Evolutionary conservation across 1,284 basidiomycete species (phyloP), one percentile per base, ranked within the genome.

Genomic region (Papiliotrema flavescens): DNA sequence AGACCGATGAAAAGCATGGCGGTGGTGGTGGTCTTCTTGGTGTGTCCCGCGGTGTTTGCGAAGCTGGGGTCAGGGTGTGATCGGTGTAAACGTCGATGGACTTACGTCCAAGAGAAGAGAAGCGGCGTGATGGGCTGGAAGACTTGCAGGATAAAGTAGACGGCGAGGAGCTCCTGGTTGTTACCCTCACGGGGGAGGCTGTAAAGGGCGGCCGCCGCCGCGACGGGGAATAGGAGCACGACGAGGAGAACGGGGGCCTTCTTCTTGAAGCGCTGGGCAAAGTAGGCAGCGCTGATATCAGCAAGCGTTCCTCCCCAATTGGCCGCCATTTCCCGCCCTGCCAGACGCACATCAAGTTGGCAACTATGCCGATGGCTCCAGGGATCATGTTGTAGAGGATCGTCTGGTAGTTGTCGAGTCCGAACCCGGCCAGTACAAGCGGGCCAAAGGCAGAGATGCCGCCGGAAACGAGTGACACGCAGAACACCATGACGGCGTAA

Each of bases 181-280:
- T 66, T 54, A 26, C 56, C 46, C 15, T 44, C 35, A 28, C 59
- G 60, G 32, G 63, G 63, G 17, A 69, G 41, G 23, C 55, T 54
- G 51, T 60, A 67, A 15, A 72, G 55, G 3, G 64, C 65, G 3
- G 60, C 59, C 1, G 70, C 70, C n/a, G 61, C 70, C 1, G 67
- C 70, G 15, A 72, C 54, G 14, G 70, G 70, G 61, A 70, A 68
- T 22, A 60, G 41, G 15, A 59, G 56, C 34, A 57, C 75, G 39
- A 79, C 61, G n/a, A 82, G 77, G 3, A 80, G 77, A 65, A 78
- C 80, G 50, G 80, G 79, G 19, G 80, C 67, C 60, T 81, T 81
- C 51, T 77, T 68, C 57, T 76, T 77, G 47, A 53, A 54, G 23
- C 75, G 76, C 4, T 78, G 76, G n/a, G 81, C 65, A 35, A 64